A percentile compares a stretch with the other conserved stretches of the same genome.
phyloP scores from a whole-genome alignment of 768 basidiomycete species.

The Myochromella boudieri region DNA sequence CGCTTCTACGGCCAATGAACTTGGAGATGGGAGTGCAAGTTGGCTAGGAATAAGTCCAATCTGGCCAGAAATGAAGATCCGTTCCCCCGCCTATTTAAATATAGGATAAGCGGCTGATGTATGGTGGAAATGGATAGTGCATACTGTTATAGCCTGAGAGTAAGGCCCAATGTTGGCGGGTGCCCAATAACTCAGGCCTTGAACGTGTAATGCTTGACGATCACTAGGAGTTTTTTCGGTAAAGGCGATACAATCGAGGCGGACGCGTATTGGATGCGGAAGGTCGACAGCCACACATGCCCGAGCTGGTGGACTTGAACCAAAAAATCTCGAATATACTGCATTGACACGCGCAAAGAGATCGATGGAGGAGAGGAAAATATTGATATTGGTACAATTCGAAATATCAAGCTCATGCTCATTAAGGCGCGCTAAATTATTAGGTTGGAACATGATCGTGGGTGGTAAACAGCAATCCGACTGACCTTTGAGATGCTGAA shows the following conservation, averaged over 20 bases:
- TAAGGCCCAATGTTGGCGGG: conserved; percentile 99
- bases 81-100: conserved; percentile 59
- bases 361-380: conserved; percentile 81
- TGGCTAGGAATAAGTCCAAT: conserved; percentile 85
- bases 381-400: conserved; percentile 73
- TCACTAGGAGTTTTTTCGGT: conserved; percentile 35
- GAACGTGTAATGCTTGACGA: conserved; percentile 86
- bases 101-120: not conserved
- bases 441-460: not conserved
- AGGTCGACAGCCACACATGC: conserved; percentile 90
- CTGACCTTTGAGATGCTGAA: conserved; percentile 62
- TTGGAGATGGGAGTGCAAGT: conserved; percentile 63
- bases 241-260: conserved; percentile 84
- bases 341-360: conserved; percentile 77
- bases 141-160: conserved; percentile 86
- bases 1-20: conserved; percentile 59
- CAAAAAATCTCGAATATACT: conserved; percentile 81
- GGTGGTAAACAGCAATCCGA: not conserved
- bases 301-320: conserved; percentile 87
- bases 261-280: conserved; percentile 52
- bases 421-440: conserved; percentile 52
- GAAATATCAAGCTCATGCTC: conserved; percentile 49
- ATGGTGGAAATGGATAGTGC: conserved; percentile 21
- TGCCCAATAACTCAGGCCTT: conserved; percentile 97
- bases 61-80: conserved; percentile 91